Evolutionary conservation across 768 basidiomycete species (phyloP).

Genomic region (Suillus brevipes): DNA sequence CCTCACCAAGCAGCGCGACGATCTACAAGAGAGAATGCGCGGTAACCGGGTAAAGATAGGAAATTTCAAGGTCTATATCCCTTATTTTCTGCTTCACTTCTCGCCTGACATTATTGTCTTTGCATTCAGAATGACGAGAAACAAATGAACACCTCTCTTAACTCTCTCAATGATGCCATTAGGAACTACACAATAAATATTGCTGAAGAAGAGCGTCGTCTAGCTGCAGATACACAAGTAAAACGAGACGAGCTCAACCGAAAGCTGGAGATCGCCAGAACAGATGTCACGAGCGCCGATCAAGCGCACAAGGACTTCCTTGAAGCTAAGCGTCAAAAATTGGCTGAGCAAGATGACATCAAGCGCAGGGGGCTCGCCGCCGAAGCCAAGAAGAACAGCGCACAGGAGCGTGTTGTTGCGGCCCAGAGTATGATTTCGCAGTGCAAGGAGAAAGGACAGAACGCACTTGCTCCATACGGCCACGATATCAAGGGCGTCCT

Average conservation of each 20-base stretch:
- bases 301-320: slow-evolving; percentile 29
- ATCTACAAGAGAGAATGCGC: slow-evolving; percentile 42
- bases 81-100: slow-evolving; percentile 15
- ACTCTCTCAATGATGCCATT: slow-evolving; percentile 34
- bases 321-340: slow-evolving; percentile 35
- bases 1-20: slow-evolving; percentile 40
- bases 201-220: slow-evolving; percentile 49
- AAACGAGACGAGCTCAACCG: slow-evolving; percentile 59
- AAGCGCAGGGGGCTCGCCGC: slow-evolving; percentile 38
- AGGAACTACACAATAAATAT: slow-evolving; percentile 47
- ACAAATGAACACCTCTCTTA: slow-evolving; percentile 46
- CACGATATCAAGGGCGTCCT: slow-evolving; percentile 58
- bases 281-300: slow-evolving; percentile 41
- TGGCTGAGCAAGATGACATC: slow-evolving; percentile 30
- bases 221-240: slow-evolving; percentile 57
- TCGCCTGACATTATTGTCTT: slow-evolving; percentile 7
- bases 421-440: slow-evolving; percentile 51
- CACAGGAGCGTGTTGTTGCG: slow-evolving; percentile 45
- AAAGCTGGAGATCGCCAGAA: slow-evolving; percentile 49
- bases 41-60: slow-evolving; percentile 44
- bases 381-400: slow-evolving; percentile 32
- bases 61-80: slow-evolving; percentile 42
- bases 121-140: slow-evolving; percentile 48
- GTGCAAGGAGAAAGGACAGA: slow-evolving; percentile 52
- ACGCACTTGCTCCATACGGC: slow-evolving; percentile 64